A percentile compares a stretch with the other conserved stretches of the same genome.
Conservation (phyloP, 78 protist species). For the slime mould (Dictyostelium discoideum) region DNA sequence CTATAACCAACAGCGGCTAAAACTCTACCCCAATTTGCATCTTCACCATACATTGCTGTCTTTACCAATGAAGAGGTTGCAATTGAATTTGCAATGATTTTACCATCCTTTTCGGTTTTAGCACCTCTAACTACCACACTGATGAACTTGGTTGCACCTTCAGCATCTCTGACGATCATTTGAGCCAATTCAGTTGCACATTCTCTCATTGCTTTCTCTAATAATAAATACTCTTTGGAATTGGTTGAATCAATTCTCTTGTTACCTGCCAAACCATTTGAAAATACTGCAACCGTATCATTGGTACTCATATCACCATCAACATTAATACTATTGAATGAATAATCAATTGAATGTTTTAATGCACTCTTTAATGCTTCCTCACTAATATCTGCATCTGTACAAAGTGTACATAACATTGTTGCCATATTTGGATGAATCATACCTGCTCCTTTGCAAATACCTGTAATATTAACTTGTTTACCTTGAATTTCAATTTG, state of each 20-base stretch:
- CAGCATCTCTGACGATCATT: slow-evolving; percentile 85
- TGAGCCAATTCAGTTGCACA: slow-evolving; percentile 39
- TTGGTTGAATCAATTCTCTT: not conserved
- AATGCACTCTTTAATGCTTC: slow-evolving; percentile 20
- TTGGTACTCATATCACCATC: slow-evolving; percentile 87
- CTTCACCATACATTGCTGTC: slow-evolving; percentile 86
- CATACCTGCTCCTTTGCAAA: slow-evolving; percentile 91
- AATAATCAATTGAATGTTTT: slow-evolving; percentile 68
- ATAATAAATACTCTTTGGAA: not conserved
- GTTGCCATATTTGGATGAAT: slow-evolving; percentile 88
- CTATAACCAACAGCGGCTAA: slow-evolving; percentile 85
- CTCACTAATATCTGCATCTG: slow-evolving; percentile 63
- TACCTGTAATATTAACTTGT: slow-evolving; percentile 59
- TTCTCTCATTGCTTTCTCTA: slow-evolving; percentile 51
- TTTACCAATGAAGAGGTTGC: slow-evolving; percentile 78
- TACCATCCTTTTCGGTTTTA: slow-evolving; percentile 6
- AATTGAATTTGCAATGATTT: slow-evolving; percentile 28
- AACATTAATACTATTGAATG: slow-evolving; percentile 83
- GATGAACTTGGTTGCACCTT: slow-evolving; percentile 85
- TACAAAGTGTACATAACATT: slow-evolving; percentile 68
- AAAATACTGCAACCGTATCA: slow-evolving; percentile 70
- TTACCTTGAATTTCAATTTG: slow-evolving; percentile 1
- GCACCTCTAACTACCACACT: slow-evolving; percentile 50
- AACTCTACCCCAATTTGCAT: slow-evolving; percentile 90
- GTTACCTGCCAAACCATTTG: slow-evolving; percentile 68